Evolutionary conservation across 2,329 filamentous ascomycete species (phyloP).

Genomic region (Celoporthe dispersa): DNA sequence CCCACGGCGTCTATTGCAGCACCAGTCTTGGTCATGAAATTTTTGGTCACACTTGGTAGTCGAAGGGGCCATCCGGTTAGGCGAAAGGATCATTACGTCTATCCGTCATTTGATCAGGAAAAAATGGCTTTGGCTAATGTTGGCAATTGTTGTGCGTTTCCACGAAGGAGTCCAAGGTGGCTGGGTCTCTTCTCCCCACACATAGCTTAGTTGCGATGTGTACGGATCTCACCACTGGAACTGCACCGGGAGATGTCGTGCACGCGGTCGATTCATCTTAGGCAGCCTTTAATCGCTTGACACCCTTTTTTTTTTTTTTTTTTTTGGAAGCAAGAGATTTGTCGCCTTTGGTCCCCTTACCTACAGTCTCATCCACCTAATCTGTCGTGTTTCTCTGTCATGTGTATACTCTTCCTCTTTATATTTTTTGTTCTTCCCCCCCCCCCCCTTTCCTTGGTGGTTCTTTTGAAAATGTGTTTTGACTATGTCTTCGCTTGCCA

Average conservation of each 20-base stretch:
- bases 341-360: not conserved
- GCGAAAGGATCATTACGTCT: not conserved
- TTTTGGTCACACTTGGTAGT: not conserved
- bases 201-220: not conserved
- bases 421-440: not conserved
- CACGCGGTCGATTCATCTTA: not conserved
- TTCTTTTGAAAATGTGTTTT: slow-evolving; percentile 9
- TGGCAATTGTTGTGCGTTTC: not conserved
- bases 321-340: slow-evolving; percentile 5
- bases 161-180: not conserved
- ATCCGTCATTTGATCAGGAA: not conserved
- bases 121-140: not conserved
- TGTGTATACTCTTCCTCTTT: not conserved
- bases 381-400: not conserved
- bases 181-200: not conserved
- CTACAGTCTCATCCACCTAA: not conserved
- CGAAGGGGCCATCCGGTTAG: not conserved
- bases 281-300: not conserved
- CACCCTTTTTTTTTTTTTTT: not conserved
- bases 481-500: slow-evolving; percentile 13
- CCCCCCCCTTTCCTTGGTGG: not conserved
- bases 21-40: not conserved
- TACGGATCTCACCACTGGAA: not conserved
- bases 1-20: not conserved
- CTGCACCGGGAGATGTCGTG: not conserved